Evolutionary conservation across 257 asterid genomes (phyloP).

Genomic region (Eustoma russellianum): DNA sequence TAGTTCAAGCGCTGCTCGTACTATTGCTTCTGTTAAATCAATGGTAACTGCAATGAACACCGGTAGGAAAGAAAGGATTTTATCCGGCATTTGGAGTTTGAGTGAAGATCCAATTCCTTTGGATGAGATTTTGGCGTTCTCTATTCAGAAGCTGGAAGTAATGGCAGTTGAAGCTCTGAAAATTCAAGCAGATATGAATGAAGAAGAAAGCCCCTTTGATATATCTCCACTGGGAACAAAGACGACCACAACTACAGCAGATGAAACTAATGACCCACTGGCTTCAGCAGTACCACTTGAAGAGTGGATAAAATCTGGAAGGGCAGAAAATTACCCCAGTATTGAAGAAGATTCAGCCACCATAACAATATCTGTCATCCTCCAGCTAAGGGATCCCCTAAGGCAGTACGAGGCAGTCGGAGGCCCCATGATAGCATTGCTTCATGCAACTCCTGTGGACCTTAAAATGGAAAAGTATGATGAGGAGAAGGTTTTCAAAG

Average conservation of each 20-base stretch:
- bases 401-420: constrained; percentile 93
- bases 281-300: constrained; percentile 57
- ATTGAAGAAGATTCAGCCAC: constrained; percentile 5
- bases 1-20: constrained; percentile 75
- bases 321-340: background rate
- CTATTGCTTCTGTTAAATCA: constrained; percentile 53
- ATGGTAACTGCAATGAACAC: constrained; percentile 56
- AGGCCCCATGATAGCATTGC: constrained; percentile 64
- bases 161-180: constrained; percentile 66
- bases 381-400: constrained; percentile 71
- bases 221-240: constrained; percentile 50
- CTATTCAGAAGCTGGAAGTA: constrained; percentile 71
- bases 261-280: constrained; percentile 17
- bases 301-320: constrained; percentile 34
- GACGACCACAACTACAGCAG: constrained; percentile 17
- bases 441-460: constrained; percentile 27
- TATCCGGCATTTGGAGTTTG: constrained; percentile 73
- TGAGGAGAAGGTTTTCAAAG: constrained; percentile 52
- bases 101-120: constrained; percentile 46
- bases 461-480: constrained; percentile 10
- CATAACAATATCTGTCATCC: constrained; percentile 33
- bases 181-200: constrained; percentile 59
- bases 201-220: constrained; percentile 72
- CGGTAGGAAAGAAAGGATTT: constrained; percentile 53
- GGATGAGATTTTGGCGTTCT: constrained; percentile 51